phyloP scores from a whole-genome alignment of 306 rosid species.

The Abrus pulchellus region DNA sequence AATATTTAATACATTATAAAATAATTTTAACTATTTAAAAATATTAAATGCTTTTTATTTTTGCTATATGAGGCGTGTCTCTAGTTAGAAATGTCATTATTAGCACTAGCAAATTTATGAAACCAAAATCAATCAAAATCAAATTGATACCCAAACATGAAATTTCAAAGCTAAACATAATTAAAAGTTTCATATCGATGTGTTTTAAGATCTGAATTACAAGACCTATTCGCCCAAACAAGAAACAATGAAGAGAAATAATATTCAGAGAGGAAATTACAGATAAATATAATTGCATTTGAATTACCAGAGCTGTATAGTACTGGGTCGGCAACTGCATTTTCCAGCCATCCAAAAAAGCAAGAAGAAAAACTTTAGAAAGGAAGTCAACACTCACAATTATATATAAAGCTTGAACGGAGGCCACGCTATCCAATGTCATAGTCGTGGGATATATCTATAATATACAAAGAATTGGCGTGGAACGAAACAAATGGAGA shows the following conservation, averaged over 20 bases:
- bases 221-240: background rate
- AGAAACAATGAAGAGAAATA: background rate
- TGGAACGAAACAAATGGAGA: background rate
- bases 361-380: background rate
- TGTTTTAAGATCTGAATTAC: background rate
- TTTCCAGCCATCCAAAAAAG: slow-evolving; percentile 43
- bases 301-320: slow-evolving; percentile 91
- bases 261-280: background rate
- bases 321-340: slow-evolving; percentile 93
- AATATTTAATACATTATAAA: background rate
- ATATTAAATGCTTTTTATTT: background rate
- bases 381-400: background rate
- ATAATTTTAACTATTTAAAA: background rate
- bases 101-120: background rate
- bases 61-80: background rate
- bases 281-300: slow-evolving; percentile 22
- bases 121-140: background rate
- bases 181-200: background rate
- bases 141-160: background rate
- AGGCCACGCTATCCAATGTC: background rate
- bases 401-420: background rate
- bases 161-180: background rate
- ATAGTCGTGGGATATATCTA: too few relatives aligned
- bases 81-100: background rate
- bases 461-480: background rate